Base-by-base conservation (phyloP, 2,329 filamentous ascomycete species). In the Hirsutella minnesotensis region DNA sequence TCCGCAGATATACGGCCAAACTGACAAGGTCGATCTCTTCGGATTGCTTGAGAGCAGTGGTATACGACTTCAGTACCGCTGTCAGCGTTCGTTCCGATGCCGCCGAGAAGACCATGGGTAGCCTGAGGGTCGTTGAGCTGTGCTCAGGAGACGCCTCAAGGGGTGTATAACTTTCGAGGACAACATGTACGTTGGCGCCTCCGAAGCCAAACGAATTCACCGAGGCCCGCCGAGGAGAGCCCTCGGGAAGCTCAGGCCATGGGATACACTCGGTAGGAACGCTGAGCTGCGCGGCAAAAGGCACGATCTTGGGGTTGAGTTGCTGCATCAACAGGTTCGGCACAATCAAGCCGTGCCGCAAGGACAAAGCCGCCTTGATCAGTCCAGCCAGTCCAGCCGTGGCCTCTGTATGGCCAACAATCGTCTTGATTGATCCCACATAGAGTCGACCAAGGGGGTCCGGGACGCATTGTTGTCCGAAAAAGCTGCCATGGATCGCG, bases 131-230 rank as follows among this genome's bases (percentile, higher is more conserved):
- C 5, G 10, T 15, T n/a, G 15, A 8, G 10, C 15, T n/a, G 2
- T 13, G 37, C 3, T 24, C 20, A 19, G 15, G 15, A 10, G 20
- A 20, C 16, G 21, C 9, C 5, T n/a, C 18, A 9, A 24, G 5
- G 5, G 8, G 4, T 15, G 19, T 3, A 13, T 30, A 41, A 16
- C 16, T 21, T 3, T 47, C 43, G 10, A 72, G 41, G 16, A 72
- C 62, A 4, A 62, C 55, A 44, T 73, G 69, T 0, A 60, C 63
- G 39, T 72, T 71, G 1, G 67, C 68, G 22, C 70, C 69, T 5
- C 70, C 69, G 49, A 66, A 72, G 3, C 70, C 70, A 47, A 72
- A 73, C 35, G 60, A 65, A 52, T 70, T 72, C 39, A 72, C 59
- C 43, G 63, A 65, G 16, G 59, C 66, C 9, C 68, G 62, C 1